Base-by-base conservation (phyloP, 108 stramenopile species). In the Pinguiococcus pyrenoidosus region DNA sequence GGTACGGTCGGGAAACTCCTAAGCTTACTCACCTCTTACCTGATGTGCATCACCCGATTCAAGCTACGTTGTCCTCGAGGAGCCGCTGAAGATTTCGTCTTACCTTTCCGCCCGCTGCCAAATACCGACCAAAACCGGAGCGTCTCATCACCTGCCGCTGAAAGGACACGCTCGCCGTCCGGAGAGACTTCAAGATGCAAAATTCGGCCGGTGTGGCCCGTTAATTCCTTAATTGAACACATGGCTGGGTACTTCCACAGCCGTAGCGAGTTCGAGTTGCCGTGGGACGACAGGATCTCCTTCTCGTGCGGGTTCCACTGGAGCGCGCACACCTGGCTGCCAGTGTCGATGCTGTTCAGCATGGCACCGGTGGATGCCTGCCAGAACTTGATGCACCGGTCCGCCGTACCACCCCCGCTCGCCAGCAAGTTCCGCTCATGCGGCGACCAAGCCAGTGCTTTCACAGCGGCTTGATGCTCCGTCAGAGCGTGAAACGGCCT, bases 341-440 rank as follows among this genome's bases (percentile, higher is more conserved):
- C 96, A 9, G 96, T 98, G 64, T 98, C 93, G 32, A 98, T 82
- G 23, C 83, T 84, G 59, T 98, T 89, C 44, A 95, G 65, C 28
- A 87, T 43, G 22, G 85, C 69, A n/a, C 96, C 96, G 13, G 79
- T 88, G 37, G 80, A 75, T 14, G 89, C 83, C 67, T 98, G 93
- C 96, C 96, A 98, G 56, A 92, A 90, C 77, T 98, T 98, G 74
- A 98, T 98, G 57, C 83, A 81, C 13, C 92, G 68, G 75, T 98
- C 96, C 17, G 92, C 90, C 12, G 96, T 93, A 20, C 96, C 96
- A 4, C 91, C 96, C 16, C 96, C 96, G 4, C 85, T 79, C 1
- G 96, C 96, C 34, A 98, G 79, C 9, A 90, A 46, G 49, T 87
- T 81, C 12, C 91, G 84, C 59, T 98, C 86, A 56, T 84, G 83